A percentile compares a stretch with the other conserved stretches of the same genome.
phyloP scores from a whole-genome alignment of 352 stramenopile species.

The Phytophthora melonis region DNA sequence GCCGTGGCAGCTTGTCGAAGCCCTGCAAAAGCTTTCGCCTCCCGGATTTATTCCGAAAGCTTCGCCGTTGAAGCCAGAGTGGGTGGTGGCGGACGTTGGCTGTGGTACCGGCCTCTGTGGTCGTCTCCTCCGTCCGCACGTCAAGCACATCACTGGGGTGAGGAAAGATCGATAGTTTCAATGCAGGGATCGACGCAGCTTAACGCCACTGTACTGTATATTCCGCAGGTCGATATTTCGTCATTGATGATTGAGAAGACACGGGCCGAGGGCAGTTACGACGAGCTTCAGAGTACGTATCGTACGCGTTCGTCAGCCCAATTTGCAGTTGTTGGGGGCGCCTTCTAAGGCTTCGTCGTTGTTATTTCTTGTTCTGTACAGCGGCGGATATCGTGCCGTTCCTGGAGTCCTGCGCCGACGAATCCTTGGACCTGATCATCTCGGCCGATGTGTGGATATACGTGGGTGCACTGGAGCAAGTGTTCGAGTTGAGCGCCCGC shows the following conservation, averaged over 20 bases:
- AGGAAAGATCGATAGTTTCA: slow-evolving; percentile 6
- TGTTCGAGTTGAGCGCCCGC: slow-evolving; percentile 56
- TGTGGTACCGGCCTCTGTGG: slow-evolving; percentile 86
- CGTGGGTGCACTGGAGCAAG: slow-evolving; percentile 71
- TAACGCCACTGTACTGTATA: slow-evolving; percentile 10
- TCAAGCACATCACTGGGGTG: slow-evolving; percentile 67
- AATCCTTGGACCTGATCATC: slow-evolving; percentile 70
- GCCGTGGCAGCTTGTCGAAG: slow-evolving; percentile 81
- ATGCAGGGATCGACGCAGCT: neutral
- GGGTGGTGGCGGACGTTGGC: slow-evolving; percentile 66
- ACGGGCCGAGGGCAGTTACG: slow-evolving; percentile 64
- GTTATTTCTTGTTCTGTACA: slow-evolving; percentile 24
- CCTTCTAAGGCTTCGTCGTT: neutral
- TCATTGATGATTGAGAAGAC: slow-evolving; percentile 87
- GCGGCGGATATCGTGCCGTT: slow-evolving; percentile 67
- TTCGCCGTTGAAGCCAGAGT: slow-evolving; percentile 28
- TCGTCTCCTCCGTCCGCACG: slow-evolving; percentile 66
- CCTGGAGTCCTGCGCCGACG: slow-evolving; percentile 48
- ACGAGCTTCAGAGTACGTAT: slow-evolving; percentile 73
- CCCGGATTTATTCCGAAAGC: slow-evolving; percentile 24
- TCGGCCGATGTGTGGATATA: slow-evolving; percentile 91
- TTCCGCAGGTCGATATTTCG: slow-evolving; percentile 77
- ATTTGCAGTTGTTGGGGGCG: neutral
- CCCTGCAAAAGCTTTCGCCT: slow-evolving; percentile 55
- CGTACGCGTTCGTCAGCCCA: slow-evolving; percentile 1